Conservation (phyloP, 192 early-diverging fungal species). For the Coemansia sp. region DNA sequence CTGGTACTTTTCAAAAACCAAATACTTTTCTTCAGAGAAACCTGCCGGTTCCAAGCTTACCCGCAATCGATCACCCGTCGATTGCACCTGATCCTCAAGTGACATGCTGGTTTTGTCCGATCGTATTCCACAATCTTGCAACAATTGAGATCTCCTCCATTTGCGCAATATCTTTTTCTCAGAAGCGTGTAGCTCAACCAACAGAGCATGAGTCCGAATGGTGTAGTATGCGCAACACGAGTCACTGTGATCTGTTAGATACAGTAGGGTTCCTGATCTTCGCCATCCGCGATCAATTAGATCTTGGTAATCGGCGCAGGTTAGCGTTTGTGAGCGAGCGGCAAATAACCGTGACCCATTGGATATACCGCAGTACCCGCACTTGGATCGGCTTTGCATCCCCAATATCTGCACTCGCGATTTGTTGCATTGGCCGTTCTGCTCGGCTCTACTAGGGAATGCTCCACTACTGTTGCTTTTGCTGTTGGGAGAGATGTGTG, state of each 20-base stretch:
- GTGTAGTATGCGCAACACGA: constrained; percentile 56
- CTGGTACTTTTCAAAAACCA: constrained; percentile 83
- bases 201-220: constrained; percentile 28
- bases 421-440: background rate
- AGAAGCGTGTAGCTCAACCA: constrained; percentile 9
- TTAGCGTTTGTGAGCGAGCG: background rate
- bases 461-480: constrained; percentile 1
- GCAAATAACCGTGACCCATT: constrained; percentile 19
- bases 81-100: background rate
- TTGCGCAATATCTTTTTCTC: constrained; percentile 34
- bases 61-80: constrained; percentile 5
- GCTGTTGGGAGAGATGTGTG: background rate
- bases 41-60: constrained; percentile 57
- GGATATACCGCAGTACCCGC: constrained; percentile 36
- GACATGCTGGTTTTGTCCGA: background rate
- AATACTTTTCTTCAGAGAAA: constrained; percentile 72
- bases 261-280: constrained; percentile 44
- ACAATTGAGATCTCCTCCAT: constrained; percentile 16
- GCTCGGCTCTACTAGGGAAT: background rate
- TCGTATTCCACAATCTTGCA: background rate
- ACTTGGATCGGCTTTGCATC: constrained; percentile 27
- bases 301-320: constrained; percentile 45
- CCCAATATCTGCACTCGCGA: constrained; percentile 23
- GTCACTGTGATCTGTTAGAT: constrained; percentile 56
- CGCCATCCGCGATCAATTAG: constrained; percentile 55